Base-by-base conservation (phyloP, 345 rosid species). In the Syzygium aqueum region DNA sequence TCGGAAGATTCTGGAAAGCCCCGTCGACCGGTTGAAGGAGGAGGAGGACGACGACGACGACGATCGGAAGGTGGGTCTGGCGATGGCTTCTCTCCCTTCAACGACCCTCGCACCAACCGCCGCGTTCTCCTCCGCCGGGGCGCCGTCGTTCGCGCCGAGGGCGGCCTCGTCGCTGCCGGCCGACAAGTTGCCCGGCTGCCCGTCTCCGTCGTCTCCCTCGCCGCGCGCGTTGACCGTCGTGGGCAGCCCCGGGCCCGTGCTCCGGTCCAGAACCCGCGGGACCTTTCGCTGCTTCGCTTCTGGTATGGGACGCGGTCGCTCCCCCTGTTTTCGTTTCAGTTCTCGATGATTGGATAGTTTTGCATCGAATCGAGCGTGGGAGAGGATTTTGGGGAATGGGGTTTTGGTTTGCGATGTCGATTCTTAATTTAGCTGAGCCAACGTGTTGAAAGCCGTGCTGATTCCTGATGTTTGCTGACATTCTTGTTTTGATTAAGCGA, bases 201-300 rank as follows among this genome's bases (percentile, higher is more conserved):
- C 30, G 59, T 28, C 77, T 84, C 91, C n/a, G 59, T 56, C 33
- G 53, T 28, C 77, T 12, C 49, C 25, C 53, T 33, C 1, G 80
- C 51, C 11, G 33, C 84, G 56, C 73, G 73, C 51, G 54, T 43
- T 63, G 56, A 83, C 88, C 21, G 53, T 43, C 84, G 86, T 59
- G 77, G 84, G 86, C 87, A 54, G 27, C n/a, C 77, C 51, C 7
- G 52, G 63, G 30, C 46, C 80, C 37, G 87, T 33, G 19, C 27
- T 84, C 51, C 56, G 87, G 53, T 78, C 89, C 56, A 80, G 78
- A 22, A 53, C 84, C 50, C 50, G 28, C 27, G 82, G 88, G 43
- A 37, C 89, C 89, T 80, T 92, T 50, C 93, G 91, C 77, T 92
- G 93, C 89, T 89, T 88, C 87, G 86, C 92, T 89, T 87, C 92